Evolutionary conservation across 805 yeast genomes (phyloP).

Genomic region (Zygotorulaspora florentina): DNA sequence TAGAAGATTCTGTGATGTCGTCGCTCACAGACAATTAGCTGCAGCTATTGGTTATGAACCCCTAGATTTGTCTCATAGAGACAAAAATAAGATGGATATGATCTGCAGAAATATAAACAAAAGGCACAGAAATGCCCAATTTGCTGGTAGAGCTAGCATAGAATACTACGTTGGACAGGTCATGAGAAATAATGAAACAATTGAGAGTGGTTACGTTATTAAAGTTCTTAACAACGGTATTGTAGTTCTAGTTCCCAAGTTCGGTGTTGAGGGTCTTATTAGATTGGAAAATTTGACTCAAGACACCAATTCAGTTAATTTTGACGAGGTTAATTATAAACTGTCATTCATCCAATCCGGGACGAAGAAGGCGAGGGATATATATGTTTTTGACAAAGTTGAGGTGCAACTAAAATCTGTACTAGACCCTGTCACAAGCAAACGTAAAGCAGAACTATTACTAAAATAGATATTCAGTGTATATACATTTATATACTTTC

Average conservation of each 20-base stretch:
- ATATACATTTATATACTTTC: not conserved
- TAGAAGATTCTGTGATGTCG: conserved; percentile 95
- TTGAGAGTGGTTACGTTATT: conserved; percentile 86
- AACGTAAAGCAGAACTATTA: conserved; percentile 80
- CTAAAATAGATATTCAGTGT: conserved; percentile 38
- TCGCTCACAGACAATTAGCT: conserved; percentile 95
- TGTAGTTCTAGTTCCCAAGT: conserved; percentile 90
- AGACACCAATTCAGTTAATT: conserved; percentile 57
- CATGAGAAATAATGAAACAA: conserved; percentile 75
- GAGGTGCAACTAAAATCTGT: conserved; percentile 76
- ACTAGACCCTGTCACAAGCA: conserved; percentile 83
- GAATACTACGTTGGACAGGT: conserved; percentile 98
- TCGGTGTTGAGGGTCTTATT: conserved; percentile 92
- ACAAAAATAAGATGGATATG: conserved; percentile 82
- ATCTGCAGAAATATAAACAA: conserved; percentile 85
- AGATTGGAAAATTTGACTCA: conserved; percentile 69
- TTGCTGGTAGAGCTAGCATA: conserved; percentile 97
- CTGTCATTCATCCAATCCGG: conserved; percentile 51
- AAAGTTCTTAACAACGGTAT: conserved; percentile 92
- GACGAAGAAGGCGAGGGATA: conserved; percentile 43
- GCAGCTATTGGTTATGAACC: conserved; percentile 96
- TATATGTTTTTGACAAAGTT: conserved; percentile 81
- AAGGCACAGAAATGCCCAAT: conserved; percentile 96
- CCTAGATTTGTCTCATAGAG: conserved; percentile 75
- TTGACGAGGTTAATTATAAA: conserved; percentile 74